These are phyloP conservation scores for Mangifera indica DNA, from an alignment of 345 rosid genomes.

Conservation along the genomic window DNA sequence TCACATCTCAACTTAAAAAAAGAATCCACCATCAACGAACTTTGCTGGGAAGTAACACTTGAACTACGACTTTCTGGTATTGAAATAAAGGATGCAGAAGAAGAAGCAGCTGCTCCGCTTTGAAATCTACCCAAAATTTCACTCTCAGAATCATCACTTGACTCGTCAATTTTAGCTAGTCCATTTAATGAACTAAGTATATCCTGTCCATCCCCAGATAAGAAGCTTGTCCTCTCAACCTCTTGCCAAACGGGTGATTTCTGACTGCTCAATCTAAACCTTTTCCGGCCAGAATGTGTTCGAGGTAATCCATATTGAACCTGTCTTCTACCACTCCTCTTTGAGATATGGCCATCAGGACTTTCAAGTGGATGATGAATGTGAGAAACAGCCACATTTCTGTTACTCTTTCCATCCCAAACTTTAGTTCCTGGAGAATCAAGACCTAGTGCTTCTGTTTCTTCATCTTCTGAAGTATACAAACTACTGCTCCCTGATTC, in stretches of 20 bases:
- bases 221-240: constrained; percentile 74
- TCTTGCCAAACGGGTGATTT: constrained; percentile 65
- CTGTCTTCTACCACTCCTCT: constrained; percentile 52
- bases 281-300: constrained; percentile 63
- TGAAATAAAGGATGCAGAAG: constrained; percentile 52
- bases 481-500: constrained; percentile 62
- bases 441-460: constrained; percentile 69
- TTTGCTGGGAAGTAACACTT: constrained; percentile 43
- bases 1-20: constrained; percentile 89
- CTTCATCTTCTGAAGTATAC: constrained; percentile 82
- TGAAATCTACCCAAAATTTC: constrained; percentile 56
- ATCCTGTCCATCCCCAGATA: constrained; percentile 82
- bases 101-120: constrained; percentile 71
- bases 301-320: constrained; percentile 43
- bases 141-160: constrained; percentile 70
- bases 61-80: constrained; percentile 41
- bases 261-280: constrained; percentile 51
- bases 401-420: constrained; percentile 92
- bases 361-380: constrained; percentile 98
- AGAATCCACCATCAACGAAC: constrained; percentile 65
- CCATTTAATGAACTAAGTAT: constrained; percentile 44
- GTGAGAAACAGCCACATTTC: constrained; percentile 61
- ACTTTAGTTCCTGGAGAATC: constrained; percentile 90
- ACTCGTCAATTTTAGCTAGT: constrained; percentile 42
- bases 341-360: constrained; percentile 41